Evolutionary conservation across 2,329 filamentous ascomycete genomes (phyloP).

Genomic region (Immersiporthe knoxdaviesiana): DNA sequence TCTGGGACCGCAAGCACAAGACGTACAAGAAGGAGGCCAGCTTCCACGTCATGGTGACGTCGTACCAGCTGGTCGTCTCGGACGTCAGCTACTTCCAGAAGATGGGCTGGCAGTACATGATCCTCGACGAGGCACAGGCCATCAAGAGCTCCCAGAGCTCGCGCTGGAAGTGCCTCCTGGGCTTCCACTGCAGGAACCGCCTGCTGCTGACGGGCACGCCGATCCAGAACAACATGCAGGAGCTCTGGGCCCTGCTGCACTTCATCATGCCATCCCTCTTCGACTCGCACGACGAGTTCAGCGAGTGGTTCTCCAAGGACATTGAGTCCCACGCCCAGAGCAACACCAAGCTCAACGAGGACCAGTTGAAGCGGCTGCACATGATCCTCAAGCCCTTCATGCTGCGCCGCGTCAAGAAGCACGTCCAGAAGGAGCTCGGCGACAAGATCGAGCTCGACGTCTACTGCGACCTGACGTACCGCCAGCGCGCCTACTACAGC

Average conservation of each 20-base stretch:
- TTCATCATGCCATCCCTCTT: slow-evolving; percentile 99
- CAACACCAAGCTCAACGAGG: slow-evolving; percentile 99
- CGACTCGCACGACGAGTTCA: slow-evolving; percentile 90
- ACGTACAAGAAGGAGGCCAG: slow-evolving; percentile 92
- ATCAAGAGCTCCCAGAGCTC: slow-evolving; percentile 98
- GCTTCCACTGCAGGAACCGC: slow-evolving; percentile 94
- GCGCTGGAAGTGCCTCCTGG: slow-evolving; percentile 92
- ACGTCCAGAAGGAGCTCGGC: slow-evolving; percentile 97
- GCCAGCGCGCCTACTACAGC: slow-evolving; percentile 90
- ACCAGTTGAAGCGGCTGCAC: slow-evolving; percentile 93
- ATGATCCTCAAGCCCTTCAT: slow-evolving; percentile 99
- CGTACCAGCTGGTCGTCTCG: slow-evolving; percentile 94
- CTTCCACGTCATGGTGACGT: slow-evolving; percentile 95
- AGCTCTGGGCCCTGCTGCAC: slow-evolving; percentile 94
- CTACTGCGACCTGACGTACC: slow-evolving; percentile 95
- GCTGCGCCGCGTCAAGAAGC: slow-evolving; percentile 99
- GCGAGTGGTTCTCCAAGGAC: slow-evolving; percentile 92
- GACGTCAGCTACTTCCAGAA: slow-evolving; percentile 98
- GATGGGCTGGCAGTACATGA: slow-evolving; percentile 99
- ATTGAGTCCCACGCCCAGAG: slow-evolving; percentile 98
- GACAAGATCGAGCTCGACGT: slow-evolving; percentile 98
- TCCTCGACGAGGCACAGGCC: slow-evolving; percentile 95
- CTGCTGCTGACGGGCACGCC: slow-evolving; percentile 93
- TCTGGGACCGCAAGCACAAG: slow-evolving; percentile 97
- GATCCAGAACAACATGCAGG: slow-evolving; percentile 99